Percentiles rank a stretch among this genome's conserved stretches.
These are phyloP conservation scores for Alternaria brassicicola DNA, from an alignment of 2,329 filamentous ascomycete genomes.

Conservation along the genomic window DNA sequence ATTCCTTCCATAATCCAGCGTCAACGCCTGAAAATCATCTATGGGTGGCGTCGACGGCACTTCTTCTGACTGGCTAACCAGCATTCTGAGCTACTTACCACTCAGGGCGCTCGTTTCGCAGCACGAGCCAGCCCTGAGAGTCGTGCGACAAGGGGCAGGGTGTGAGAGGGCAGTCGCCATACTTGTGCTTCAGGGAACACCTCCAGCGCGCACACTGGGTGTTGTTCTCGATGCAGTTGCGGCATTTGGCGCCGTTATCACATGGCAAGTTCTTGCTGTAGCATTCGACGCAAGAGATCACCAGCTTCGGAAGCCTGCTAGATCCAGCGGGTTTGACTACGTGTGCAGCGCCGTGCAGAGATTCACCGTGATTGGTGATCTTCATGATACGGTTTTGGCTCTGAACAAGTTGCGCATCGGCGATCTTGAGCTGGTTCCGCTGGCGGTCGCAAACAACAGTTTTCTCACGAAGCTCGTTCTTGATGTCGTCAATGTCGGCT, in stretches of 20 bases:
- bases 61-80: neutral
- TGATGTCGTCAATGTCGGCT: conserved; percentile 11
- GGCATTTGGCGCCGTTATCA: conserved; percentile 31
- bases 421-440: conserved; percentile 21
- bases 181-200: conserved; percentile 34
- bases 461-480: conserved; percentile 27
- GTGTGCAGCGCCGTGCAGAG: conserved; percentile 35
- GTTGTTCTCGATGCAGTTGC: conserved; percentile 27
- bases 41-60: neutral
- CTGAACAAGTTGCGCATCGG: conserved; percentile 9
- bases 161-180: conserved; percentile 27
- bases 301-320: neutral
- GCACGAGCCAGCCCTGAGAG: conserved; percentile 23
- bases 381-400: conserved; percentile 12
- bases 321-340: conserved; percentile 32
- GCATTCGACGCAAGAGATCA: conserved; percentile 39
- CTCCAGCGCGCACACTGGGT: conserved; percentile 36
- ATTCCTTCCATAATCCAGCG: neutral
- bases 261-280: conserved; percentile 33
- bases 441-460: conserved; percentile 24
- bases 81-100: conserved; percentile 16
- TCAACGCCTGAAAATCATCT: neutral
- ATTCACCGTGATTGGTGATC: conserved; percentile 16
- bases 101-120: conserved; percentile 15
- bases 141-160: conserved; percentile 36